Conservation (phyloP, 192 early-diverging fungal genomes). For the Helicostylum pulchrum region DNA sequence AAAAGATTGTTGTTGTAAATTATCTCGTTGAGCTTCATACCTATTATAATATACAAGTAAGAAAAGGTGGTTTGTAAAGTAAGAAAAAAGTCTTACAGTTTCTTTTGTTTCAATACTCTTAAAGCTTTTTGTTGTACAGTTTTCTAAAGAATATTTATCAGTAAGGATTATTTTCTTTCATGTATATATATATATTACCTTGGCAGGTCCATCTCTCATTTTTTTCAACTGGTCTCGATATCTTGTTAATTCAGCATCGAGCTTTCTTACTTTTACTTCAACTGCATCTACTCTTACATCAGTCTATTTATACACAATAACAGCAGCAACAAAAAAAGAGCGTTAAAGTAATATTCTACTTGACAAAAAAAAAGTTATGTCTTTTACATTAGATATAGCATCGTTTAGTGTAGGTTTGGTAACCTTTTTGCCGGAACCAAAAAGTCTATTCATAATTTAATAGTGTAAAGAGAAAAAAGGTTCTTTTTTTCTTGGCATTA, state of each 20-base stretch:
- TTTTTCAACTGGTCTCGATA: conserved; percentile 93
- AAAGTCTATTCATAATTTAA: conserved; percentile 81
- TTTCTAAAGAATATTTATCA: conserved; percentile 50
- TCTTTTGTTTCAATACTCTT: conserved; percentile 89
- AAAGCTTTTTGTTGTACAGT: conserved; percentile 91
- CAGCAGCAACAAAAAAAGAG: neutral
- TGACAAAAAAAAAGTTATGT: neutral
- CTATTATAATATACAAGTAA: conserved; percentile 28
- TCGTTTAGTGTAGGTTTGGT: conserved; percentile 87
- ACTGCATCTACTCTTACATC: conserved; percentile 83
- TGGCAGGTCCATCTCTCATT: conserved; percentile 86
- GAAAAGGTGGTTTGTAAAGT: neutral
- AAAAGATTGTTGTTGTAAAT: conserved; percentile 93
- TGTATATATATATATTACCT: conserved; percentile 42
- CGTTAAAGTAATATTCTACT: neutral
- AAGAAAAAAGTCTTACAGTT: conserved; percentile 53
- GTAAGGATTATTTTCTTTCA: neutral
- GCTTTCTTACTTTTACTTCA: conserved; percentile 90
- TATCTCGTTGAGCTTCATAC: conserved; percentile 91
- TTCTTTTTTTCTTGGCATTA: too few species aligned
- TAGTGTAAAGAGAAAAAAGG: neutral
- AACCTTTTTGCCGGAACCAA: conserved; percentile 83
- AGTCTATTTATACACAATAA: conserved; percentile 59
- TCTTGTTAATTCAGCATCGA: conserved; percentile 88
- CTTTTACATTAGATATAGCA: conserved; percentile 70